phyloP scores from a whole-genome alignment of 768 basidiomycete genomes.

The Pisolithus marmoratus region DNA sequence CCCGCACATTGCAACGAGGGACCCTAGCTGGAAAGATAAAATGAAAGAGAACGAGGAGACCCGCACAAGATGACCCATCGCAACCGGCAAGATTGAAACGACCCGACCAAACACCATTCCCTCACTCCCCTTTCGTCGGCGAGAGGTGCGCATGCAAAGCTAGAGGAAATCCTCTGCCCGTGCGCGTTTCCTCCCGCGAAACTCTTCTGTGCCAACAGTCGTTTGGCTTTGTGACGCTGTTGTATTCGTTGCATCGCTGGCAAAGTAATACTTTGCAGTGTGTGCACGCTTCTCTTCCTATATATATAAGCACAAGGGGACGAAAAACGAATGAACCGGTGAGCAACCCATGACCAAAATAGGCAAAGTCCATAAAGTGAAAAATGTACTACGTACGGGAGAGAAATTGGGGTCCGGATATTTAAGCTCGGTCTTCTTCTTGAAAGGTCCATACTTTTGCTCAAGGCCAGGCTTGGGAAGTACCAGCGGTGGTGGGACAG shows the following conservation, averaged over 20 bases:
- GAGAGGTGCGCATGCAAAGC: neutral
- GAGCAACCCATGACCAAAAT: no score
- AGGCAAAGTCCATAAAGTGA: neutral
- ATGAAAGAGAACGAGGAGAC: slow-evolving; percentile 24
- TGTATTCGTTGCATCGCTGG: slow-evolving; percentile 35
- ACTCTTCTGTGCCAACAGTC: slow-evolving; percentile 43
- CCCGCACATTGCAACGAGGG: no score
- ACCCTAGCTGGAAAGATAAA: slow-evolving; percentile 11
- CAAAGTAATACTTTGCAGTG: slow-evolving; percentile 54
- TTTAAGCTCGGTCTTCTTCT: slow-evolving; percentile 71
- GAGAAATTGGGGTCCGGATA: slow-evolving; percentile 74
- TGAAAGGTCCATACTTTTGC: slow-evolving; percentile 71
- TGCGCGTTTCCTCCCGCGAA: slow-evolving; percentile 77
- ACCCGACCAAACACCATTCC: slow-evolving; percentile 5
- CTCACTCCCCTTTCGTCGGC: neutral
- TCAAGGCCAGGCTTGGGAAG: slow-evolving; percentile 52
- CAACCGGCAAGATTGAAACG: slow-evolving; percentile 2
- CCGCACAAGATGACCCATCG: slow-evolving; percentile 24
- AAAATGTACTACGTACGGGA: slow-evolving; percentile 45
- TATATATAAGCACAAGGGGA: neutral
- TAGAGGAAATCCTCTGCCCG: slow-evolving; percentile 83
- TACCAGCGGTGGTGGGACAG: slow-evolving; percentile 21
- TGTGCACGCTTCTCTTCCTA: slow-evolving; percentile 78
- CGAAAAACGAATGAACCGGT: no score
- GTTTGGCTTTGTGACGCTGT: slow-evolving; percentile 1